A percentile compares a stretch with the other conserved stretches of the same genome.
phyloP scores from a whole-genome alignment of 2,329 filamentous ascomycete genomes.

The Lecanoromycetidae sp. region DNA sequence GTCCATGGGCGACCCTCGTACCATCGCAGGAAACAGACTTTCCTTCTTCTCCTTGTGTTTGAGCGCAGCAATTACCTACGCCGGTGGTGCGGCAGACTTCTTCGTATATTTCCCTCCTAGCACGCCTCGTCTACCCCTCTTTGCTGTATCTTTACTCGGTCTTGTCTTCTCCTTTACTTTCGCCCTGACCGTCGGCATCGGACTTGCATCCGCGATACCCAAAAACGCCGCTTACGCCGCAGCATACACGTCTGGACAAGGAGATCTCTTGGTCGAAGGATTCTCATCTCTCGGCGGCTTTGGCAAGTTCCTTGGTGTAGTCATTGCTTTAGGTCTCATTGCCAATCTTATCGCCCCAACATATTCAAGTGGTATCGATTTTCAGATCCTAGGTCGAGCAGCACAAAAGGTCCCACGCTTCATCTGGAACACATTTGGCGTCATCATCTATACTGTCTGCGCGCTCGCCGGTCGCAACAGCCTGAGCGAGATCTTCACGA shows the following conservation, averaged over 20 bases:
- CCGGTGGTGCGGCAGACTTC: constrained; percentile 51
- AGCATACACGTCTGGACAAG: constrained; percentile 48
- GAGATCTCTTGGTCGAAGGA: constrained; percentile 52
- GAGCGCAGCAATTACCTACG: constrained; percentile 52
- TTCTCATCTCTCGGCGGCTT: constrained; percentile 50
- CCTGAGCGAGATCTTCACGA: constrained; percentile 54
- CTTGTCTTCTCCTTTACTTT: constrained; percentile 48
- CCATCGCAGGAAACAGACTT: constrained; percentile 38
- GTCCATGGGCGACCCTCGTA: constrained; percentile 31
- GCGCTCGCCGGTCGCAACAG: constrained; percentile 51
- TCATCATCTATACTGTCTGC: constrained; percentile 52
- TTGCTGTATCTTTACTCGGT: constrained; percentile 41
- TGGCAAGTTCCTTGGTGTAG: constrained; percentile 53
- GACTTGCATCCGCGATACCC: constrained; percentile 47
- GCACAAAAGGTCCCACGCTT: constrained; percentile 48
- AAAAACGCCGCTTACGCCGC: constrained; percentile 40
- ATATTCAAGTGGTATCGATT: constrained; percentile 53
- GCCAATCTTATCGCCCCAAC: constrained; percentile 54
- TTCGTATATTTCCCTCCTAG: constrained; percentile 52
- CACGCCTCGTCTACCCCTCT: constrained; percentile 42
- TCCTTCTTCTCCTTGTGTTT: constrained; percentile 61
- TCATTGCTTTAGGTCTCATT: constrained; percentile 51
- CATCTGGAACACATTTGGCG: constrained; percentile 51
- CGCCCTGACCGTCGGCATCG: constrained; percentile 49
- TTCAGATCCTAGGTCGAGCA: constrained; percentile 51